Evolutionary conservation across 805 yeast genomes (phyloP), one percentile per base, ranked within the genome.

Genomic region (Brettanomyces bruxellensis): DNA sequence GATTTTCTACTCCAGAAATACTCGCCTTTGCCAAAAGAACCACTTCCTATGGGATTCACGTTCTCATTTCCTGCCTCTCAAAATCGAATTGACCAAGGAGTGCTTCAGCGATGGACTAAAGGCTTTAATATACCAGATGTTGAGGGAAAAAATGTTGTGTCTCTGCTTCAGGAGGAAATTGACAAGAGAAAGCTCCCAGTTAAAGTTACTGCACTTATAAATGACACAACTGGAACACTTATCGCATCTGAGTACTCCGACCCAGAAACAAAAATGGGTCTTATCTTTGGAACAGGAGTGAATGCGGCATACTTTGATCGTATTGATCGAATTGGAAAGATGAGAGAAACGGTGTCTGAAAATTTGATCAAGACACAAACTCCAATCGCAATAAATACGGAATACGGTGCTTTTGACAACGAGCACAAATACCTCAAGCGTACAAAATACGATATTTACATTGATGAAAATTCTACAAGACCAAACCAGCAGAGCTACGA

Each of bases 321-420:
- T 43, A 82, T 80, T 45, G 66, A 71, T 45, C 78, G 78, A 57
- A 79, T 91, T 57, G 91, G 90, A 52, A 91, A 91, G 72, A 74
- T 91, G 56, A 79, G 79, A 57, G 95, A 93, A 49, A 70, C 68
- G 56, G 65, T 83, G 46, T 75, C 79, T 30, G 69, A 66, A 22
- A 96, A 87, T 61, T 76, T 88, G 55, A 61, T 28, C 14, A 18
- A 24, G 18, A 12, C 74, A 36, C 66, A 64, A 8, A 74, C 84
- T 39, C 81, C 83, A 52, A 90, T 91, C 95, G 96, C 96, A 46
- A 91, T 91, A 66, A 91, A 91, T 75, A 89, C 97, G 74, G 99
- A 91, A 72, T 91, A 91, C 71, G 98, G 99, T 60, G 91, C 97
- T 5, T 91, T 91, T 64, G 98, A 91, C 66, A 90, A 88, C 63